Conservation (phyloP, 176 grass and related monocot species). For the Carex kokanica region DNA sequence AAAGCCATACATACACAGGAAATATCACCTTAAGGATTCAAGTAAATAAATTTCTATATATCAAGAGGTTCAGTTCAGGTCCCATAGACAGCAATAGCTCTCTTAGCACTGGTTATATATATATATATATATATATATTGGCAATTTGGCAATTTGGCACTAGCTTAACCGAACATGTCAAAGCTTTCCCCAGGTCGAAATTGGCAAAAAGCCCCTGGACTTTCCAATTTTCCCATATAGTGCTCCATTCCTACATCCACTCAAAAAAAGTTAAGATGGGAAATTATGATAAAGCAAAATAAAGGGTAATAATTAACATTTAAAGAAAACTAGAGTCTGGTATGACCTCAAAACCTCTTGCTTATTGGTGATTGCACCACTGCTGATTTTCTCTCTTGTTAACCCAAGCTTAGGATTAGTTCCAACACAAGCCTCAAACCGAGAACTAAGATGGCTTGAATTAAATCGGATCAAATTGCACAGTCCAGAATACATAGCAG, state of each 20-base stretch:
- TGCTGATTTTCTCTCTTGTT: background rate
- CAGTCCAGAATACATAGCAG: background rate
- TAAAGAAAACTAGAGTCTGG: background rate
- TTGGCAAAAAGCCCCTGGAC: conserved; percentile 42
- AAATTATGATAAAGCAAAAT: conserved; percentile 3
- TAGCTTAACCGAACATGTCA: conserved; percentile 66
- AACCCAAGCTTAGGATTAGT: background rate
- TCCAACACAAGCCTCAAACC: background rate
- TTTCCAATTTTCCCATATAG: conserved; percentile 59
- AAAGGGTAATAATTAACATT: background rate
- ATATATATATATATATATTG: too few relatives aligned
- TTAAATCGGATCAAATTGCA: background rate
- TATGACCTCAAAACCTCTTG: background rate
- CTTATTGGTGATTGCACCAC: background rate
- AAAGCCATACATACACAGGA: conserved; percentile 1
- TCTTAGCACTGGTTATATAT: background rate
- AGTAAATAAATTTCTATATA: conserved; percentile 23
- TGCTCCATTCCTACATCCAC: conserved; percentile 62
- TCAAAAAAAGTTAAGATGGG: background rate
- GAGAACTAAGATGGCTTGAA: background rate
- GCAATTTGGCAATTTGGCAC: background rate
- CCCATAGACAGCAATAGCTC: background rate
- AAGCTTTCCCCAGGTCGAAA: conserved; percentile 48
- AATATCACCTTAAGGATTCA: conserved; percentile 15
- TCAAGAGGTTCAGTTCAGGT: background rate